Evolutionary conservation across 1,284 basidiomycete genomes (phyloP), one percentile per base, ranked within the genome.

Genomic region (Tilletia setariae): DNA sequence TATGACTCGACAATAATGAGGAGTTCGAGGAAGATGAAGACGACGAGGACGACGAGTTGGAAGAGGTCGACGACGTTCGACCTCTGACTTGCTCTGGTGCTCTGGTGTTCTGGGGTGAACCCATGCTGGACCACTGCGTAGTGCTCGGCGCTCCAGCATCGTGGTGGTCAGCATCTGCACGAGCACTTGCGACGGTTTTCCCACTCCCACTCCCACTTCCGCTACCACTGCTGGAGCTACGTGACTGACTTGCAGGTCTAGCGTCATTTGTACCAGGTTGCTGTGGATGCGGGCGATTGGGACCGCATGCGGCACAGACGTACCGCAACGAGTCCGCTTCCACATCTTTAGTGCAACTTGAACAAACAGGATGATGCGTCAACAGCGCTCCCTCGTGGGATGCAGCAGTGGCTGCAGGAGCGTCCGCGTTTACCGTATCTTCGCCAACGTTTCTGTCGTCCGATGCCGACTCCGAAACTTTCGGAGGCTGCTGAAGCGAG

Each of bases 261-360:
- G 35, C 35, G 35, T 40, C 11, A 11, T 40, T 11, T 40, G 35
- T 40, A 6, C 6, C 16, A 49, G 46, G 6, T 19, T 23, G 46
- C 46, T 23, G 46, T 49, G 46, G 6, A 6, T 40, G 30, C 40
- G 51, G 16, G 15, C 62, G 43, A 2, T 40, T 19, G 13, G 62
- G 62, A 15, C 62, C 62, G 42, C 62, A 63, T 13, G 40, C 19
- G 11, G 23, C 62, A 23, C 62, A 63, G 9, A 63, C 62, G 40
- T 63, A 63, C 3, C 62, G 32, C 32, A 63, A 28, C 16, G 62
- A 63, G 42, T 63, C 62, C 40, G 32, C 62, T 23, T 42, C 42
- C n/a, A 63, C 16, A 16, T 43, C n/a, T 19, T 13, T 2, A 7
- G 8, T 25, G 23, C 62, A 63, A n/a, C 9, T 63, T 1, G 62